Evolutionary conservation across 208 protist genomes (phyloP).

Genomic region (Zelonia costaricensis): DNA sequence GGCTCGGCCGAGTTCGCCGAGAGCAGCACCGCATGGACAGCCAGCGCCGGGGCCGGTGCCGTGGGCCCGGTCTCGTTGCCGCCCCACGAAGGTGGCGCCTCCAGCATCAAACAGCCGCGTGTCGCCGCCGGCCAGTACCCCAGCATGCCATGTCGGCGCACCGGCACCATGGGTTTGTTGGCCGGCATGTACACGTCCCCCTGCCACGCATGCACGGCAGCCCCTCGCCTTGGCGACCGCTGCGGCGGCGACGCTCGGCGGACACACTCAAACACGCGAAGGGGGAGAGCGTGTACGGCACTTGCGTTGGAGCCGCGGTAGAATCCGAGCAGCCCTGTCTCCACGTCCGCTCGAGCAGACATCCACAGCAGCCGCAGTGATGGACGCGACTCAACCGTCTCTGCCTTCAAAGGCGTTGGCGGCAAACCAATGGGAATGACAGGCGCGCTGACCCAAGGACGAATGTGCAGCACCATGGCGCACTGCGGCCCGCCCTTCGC

Average conservation of each 20-base stretch:
- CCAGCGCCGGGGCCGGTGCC: no score
- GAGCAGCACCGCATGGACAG: no score
- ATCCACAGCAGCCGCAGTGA: not conserved
- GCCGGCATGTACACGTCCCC: no score
- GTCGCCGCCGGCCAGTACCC: no score
- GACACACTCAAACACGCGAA: not conserved
- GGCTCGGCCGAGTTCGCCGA: no score
- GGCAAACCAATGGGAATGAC: not conserved
- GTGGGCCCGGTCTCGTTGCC: no score
- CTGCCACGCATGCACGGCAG: no score
- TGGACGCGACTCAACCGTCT: no score
- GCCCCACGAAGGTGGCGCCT: no score
- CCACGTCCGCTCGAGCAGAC: constrained; percentile 4
- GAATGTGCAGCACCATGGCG: constrained; percentile 3
- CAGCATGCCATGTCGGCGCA: no score
- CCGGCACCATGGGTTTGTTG: no score
- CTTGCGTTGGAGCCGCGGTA: not conserved
- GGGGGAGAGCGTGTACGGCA: not conserved
- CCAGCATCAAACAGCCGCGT: no score
- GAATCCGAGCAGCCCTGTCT: not conserved
- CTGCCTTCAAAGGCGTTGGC: not conserved
- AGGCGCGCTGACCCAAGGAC: not conserved
- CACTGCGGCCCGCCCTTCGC: not conserved
- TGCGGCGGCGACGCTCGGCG: not conserved
- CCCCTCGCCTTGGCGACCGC: not conserved